These are phyloP conservation scores for Candida sp. DNA, from an alignment of 1,139 yeast species.

Conservation along the genomic window DNA sequence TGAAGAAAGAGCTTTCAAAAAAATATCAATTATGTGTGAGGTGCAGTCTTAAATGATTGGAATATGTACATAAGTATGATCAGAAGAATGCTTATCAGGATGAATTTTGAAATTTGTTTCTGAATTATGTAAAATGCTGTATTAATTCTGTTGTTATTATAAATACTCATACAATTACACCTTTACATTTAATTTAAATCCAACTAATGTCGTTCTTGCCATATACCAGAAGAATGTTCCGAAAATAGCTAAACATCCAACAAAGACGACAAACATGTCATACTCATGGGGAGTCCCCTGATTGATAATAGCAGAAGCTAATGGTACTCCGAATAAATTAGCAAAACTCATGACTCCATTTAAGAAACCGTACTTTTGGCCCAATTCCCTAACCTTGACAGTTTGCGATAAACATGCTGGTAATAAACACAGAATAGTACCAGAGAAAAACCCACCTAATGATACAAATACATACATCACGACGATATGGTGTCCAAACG, in stretches of 20 bases:
- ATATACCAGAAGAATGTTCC: conserved; percentile 30
- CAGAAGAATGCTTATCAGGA: no score
- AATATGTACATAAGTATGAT: no score
- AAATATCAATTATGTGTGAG: no score
- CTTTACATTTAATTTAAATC: conserved; percentile 27
- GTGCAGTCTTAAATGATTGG: no score
- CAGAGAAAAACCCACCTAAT: conserved; percentile 30
- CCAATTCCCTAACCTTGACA: conserved; percentile 35
- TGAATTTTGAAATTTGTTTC: no score
- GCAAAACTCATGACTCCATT: conserved; percentile 38
- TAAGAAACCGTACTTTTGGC: conserved; percentile 39
- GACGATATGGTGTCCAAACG: conserved; percentile 30
- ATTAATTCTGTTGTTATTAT: no score
- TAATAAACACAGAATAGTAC: conserved; percentile 29
- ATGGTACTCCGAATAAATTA: conserved; percentile 40
- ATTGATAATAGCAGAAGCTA: conserved; percentile 42
- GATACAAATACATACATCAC: conserved; percentile 34
- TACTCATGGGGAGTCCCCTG: conserved; percentile 27
- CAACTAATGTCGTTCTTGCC: conserved; percentile 32
- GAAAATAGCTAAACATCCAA: conserved; percentile 26
- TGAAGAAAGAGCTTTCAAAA: no score
- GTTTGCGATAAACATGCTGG: conserved; percentile 41
- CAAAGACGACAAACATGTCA: conserved; percentile 31
- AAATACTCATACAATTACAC: conserved; percentile 11
- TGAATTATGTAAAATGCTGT: no score